These are phyloP conservation scores for Neurospora discreta DNA, from an alignment of 495 filamentous ascomycete genomes.

Conservation along the genomic window DNA sequence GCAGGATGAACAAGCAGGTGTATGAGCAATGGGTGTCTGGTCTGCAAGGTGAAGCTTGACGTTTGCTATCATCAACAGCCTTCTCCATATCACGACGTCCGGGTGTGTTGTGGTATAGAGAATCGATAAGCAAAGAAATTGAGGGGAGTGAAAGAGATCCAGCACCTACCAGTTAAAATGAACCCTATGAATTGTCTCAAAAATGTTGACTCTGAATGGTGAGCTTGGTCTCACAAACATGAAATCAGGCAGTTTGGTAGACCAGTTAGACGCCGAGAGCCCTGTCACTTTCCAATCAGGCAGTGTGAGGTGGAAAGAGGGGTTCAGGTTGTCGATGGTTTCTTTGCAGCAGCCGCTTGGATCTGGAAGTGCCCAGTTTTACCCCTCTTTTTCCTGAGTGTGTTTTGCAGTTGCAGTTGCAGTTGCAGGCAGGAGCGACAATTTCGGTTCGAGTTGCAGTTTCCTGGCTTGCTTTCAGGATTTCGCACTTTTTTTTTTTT, in stretches of 20 bases:
- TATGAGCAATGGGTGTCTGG: background rate
- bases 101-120: background rate
- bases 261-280: background rate
- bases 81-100: background rate
- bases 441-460: background rate
- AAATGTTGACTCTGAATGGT: background rate
- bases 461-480: background rate
- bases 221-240: background rate
- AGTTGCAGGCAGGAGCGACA: background rate
- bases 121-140: background rate
- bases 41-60: background rate
- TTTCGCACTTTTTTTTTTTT: background rate
- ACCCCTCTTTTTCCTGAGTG: background rate
- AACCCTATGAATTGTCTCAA: background rate
- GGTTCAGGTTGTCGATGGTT: background rate
- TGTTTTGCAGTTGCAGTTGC: background rate
- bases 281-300: background rate
- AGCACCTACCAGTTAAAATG: background rate
- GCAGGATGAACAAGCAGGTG: background rate
- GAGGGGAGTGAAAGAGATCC: background rate
- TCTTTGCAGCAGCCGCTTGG: background rate
- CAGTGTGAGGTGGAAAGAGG: background rate
- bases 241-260: background rate
- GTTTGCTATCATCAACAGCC: background rate
- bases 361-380: background rate